Base-by-base conservation (phyloP, 2,329 filamentous ascomycete species). In the Podosphaera fusca region DNA sequence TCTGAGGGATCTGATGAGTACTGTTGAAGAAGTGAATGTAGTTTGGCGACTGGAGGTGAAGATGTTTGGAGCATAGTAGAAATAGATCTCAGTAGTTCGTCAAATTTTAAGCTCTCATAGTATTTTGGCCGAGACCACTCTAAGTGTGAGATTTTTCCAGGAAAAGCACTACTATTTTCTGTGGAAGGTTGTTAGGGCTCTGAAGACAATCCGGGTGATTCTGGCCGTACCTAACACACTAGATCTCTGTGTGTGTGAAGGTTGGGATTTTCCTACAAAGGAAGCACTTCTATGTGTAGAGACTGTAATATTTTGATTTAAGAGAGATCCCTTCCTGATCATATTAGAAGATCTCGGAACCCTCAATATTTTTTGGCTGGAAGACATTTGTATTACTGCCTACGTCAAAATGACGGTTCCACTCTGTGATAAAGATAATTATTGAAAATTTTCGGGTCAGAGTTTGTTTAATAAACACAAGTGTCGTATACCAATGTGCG, bases 1-100 rank as follows among this genome's bases (percentile, higher is more conserved):
- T 89, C 82, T 33, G 72, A 69, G 57, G 82, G 74, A 45, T 79
- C 71, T 52, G 85, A 87, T 55, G 75, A 68, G 69, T 95, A 95
- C 34, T 76, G 71, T 58, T 79, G 71, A 87, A 95, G 94, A 61
- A 90, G 69, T 33, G 73, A 71, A 58, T 79, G 80, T 56, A 95
- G 75, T 63, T 85, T 21, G 21, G 40, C 66, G 64, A 53, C 10
- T n/a, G 51, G 29, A 38, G 51, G 34, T 36, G 51, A 34, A 14
- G 31, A 14, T 29, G 6, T 7, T 34, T 53, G 33, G 38, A 53
- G 51, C 12, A 21, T 36, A n/a, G 51, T 21, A 21, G 51, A n/a
- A 4, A 53, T n/a, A 14, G 33, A 35, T 21, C 38, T 4, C 2
- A 36, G 33, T 53, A 53, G 31, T 34, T 34, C 51, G 9, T 38